phyloP scores from a whole-genome alignment of 176 grass and related monocot genomes.

The Saccharum officinarum region DNA sequence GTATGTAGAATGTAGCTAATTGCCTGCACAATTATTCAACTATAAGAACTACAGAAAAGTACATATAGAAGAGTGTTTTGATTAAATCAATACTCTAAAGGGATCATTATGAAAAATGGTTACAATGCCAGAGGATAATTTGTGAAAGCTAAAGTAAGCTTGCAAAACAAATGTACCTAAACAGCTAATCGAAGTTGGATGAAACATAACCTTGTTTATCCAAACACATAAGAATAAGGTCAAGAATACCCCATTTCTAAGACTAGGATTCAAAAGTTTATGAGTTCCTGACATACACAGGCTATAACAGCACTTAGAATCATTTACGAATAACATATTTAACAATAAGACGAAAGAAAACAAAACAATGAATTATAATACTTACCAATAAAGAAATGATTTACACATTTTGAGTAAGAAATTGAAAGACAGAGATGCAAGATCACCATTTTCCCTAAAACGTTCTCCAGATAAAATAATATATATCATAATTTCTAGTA shows the following conservation, averaged over 20 bases:
- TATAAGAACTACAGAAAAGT: constrained; percentile 7
- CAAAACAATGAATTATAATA: neutral
- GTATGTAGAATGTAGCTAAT: constrained; percentile 79
- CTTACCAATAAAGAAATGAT: neutral
- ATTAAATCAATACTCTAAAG: neutral
- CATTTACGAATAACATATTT: neutral
- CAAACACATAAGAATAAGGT: neutral
- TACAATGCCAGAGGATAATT: neutral
- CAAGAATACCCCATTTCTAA: neutral
- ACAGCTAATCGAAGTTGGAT: neutral
- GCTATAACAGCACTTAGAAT: neutral
- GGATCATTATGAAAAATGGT: neutral
- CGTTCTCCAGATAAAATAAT: neutral
- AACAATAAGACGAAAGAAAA: neutral
- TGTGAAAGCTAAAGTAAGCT: neutral
- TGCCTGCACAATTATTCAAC: constrained; percentile 49
- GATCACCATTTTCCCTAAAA: neutral
- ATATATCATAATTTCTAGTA: neutral
- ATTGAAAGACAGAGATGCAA: constrained; percentile 4
- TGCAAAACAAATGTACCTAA: neutral
- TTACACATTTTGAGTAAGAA: neutral
- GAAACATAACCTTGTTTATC: neutral
- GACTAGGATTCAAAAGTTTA: neutral
- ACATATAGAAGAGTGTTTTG: neutral
- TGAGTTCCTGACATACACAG: neutral